These are phyloP conservation scores for Xylariaceae sp. DNA, from an alignment of 2,329 filamentous ascomycete genomes.

Conservation along the genomic window DNA sequence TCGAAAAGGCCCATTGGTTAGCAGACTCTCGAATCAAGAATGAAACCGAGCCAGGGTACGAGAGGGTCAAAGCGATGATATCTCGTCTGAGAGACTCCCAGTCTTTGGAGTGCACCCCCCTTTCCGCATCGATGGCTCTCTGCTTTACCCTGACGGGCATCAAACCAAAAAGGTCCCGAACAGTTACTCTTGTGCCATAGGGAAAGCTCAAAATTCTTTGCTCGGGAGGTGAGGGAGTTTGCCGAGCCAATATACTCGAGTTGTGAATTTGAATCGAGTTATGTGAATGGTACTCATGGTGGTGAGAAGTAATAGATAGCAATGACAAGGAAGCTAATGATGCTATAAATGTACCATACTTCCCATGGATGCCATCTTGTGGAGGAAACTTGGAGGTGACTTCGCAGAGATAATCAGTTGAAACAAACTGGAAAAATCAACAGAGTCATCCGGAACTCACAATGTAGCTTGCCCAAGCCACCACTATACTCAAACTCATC, in stretches of 20 bases:
- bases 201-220: conserved; percentile 60
- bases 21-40: conserved; percentile 63
- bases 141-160: conserved; percentile 92
- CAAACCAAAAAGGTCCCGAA: conserved; percentile 84
- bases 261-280: conserved; percentile 75
- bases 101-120: conserved; percentile 60
- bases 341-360: conserved; percentile 75
- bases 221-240: conserved; percentile 64
- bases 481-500: conserved; percentile 74
- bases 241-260: conserved; percentile 67
- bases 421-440: conserved; percentile 15
- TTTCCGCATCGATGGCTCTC: conserved; percentile 61
- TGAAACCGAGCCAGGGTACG: conserved; percentile 64
- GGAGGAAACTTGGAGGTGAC: conserved; percentile 77
- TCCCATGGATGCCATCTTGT: conserved; percentile 62
- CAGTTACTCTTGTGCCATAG: conserved; percentile 77
- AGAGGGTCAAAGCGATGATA: conserved; percentile 70
- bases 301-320: conserved; percentile 76
- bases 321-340: conserved; percentile 78
- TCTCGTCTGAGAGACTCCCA: conserved; percentile 68
- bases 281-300: conserved; percentile 62
- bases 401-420: conserved; percentile 43
- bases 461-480: conserved; percentile 74
- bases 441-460: conserved; percentile 53
- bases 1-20: conserved; percentile 44